Evolutionary conservation across 1,139 yeast species (phyloP), one percentile per base, ranked within the genome.

Genomic region (Nematodospora anomalae): DNA sequence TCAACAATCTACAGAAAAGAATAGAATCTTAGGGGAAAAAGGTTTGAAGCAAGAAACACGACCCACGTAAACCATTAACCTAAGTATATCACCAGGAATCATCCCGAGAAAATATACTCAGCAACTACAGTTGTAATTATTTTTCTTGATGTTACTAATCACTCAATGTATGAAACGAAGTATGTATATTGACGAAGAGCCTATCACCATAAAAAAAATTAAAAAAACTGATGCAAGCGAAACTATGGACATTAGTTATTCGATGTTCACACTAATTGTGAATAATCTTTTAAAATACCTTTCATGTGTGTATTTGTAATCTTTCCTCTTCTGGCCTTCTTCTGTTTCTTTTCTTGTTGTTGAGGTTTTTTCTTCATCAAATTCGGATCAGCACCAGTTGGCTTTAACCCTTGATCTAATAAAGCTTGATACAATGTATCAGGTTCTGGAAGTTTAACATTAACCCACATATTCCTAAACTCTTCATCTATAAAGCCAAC

Each of bases 341-440:
- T 88, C 62, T 88, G 94, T 62, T 89, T 90, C 57, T 85, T 79
- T 45, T 76, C 80, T 43, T 66, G 71, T 41, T 66, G 70, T 47
- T 78, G 84, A 9, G 76, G 78, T 47, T 77, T 79, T 56, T 80
- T 81, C 59, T 83, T 83, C 40, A 86, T 64, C 24, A 87, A 78
- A 29, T 87, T 87, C n/a, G 98, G 98, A 57, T 94, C 98, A 11
- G 92, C 95, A 50, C 95, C 87, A 0, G 98, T 90, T 5, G 98
- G 98, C 59, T 90, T 94, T 58, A 92, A 75, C 18, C 96, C 94
- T 43, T 87, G 82, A 48, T 82, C 89, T 41, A 84, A 76, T 45
- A 94, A 71, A 38, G 81, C 79, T 38, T 82, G 79, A 29, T 95
- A 95, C 47, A 94, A 67, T 41, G 83, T 54, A 38, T 86, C 83